Conservation (phyloP, 23 red algal species). For the Gracilaria domingensis region DNA sequence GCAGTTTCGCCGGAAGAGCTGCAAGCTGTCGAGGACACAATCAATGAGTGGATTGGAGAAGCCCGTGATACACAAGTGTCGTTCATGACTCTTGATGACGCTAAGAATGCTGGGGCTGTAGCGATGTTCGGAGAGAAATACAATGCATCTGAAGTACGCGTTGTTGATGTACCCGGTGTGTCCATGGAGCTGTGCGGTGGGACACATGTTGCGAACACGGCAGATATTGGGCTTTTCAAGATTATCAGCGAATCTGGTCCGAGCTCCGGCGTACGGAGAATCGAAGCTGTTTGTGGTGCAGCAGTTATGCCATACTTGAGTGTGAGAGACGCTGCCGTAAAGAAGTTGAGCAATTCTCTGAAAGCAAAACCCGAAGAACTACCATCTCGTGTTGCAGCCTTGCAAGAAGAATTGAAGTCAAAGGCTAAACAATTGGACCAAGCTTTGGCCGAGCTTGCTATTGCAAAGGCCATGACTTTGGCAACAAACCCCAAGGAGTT, state of each 20-base stretch:
- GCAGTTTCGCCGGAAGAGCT: conserved; percentile 77
- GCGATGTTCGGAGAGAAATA: conserved; percentile 99
- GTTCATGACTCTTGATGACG: conserved; percentile 77
- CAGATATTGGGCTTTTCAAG: conserved; percentile 95
- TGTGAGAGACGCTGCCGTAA: conserved; percentile 77
- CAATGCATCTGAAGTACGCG: conserved; percentile 81
- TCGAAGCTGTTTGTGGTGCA: conserved; percentile 90
- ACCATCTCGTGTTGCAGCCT: conserved; percentile 55
- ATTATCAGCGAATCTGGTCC: conserved; percentile 86
- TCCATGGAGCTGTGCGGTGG: conserved; percentile 97
- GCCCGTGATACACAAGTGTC: conserved; percentile 65
- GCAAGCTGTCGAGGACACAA: conserved; percentile 61
- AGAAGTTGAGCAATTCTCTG: conserved; percentile 69
- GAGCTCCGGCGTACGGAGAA: conserved; percentile 88
- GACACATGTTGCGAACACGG: conserved; percentile 94
- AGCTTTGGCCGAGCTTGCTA: conserved; percentile 61
- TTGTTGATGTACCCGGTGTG: conserved; percentile 91
- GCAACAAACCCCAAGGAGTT: conserved; percentile 17
- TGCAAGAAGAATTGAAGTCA: conserved; percentile 78
- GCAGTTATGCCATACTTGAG: conserved; percentile 76
- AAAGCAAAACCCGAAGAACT: conserved; percentile 78
- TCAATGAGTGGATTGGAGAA: conserved; percentile 91
- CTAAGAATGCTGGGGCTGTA: conserved; percentile 82
- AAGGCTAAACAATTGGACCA: conserved; percentile 72
- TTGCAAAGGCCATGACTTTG: conserved; percentile 44